Base-by-base conservation (phyloP, 1,284 basidiomycete species). In the Fomitopsis pinicola region DNA sequence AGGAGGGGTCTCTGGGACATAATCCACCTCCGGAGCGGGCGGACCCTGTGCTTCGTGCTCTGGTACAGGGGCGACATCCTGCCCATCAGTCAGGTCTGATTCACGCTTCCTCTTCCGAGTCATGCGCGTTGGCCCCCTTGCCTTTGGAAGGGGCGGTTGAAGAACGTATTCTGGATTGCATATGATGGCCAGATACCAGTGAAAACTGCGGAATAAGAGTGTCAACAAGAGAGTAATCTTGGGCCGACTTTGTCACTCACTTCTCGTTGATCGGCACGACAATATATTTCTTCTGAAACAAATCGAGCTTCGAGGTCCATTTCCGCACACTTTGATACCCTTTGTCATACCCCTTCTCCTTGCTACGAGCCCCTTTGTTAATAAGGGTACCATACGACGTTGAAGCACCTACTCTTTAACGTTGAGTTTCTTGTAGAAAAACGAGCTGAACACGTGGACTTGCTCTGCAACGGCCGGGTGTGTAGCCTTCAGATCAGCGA, bases 121-220 rank as follows among this genome's bases (percentile, higher is more conserved):
- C 57, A 69, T 71, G n/a, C 59, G 62, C 57, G 69, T 66, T 33
- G 59, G 63, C 63, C 64, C 62, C 60, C 63, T 48, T 64, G 57
- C 57, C 35, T 57, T 62, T 40, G 72, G 72, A 19, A 78, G 73
- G 3, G 78, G 79, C 7, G 81, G 80, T 56, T 72, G 70, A 5
- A 92, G 76, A 40, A 84, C 77, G 66, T 85, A 76, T 57, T 83
- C 84, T 0, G 97, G 97, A 62, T 92, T 89, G 74, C 88, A 90
- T 66, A 99, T 95, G 65, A 99, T 87, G 7, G 94, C 96, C 26
- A 99, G 83, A 73, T 97, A 99, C 97, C 97, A 99, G 77, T 99
- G 97, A 52, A 94, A 77, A 68, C 94, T 97, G 65, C 19, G 46
- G 30, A 38, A 4, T 19, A 36, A 6, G 6, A 7, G 19, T 4